phyloP scores from a whole-genome alignment of 176 grass and related monocot species.

The Phoenix dactylifera region DNA sequence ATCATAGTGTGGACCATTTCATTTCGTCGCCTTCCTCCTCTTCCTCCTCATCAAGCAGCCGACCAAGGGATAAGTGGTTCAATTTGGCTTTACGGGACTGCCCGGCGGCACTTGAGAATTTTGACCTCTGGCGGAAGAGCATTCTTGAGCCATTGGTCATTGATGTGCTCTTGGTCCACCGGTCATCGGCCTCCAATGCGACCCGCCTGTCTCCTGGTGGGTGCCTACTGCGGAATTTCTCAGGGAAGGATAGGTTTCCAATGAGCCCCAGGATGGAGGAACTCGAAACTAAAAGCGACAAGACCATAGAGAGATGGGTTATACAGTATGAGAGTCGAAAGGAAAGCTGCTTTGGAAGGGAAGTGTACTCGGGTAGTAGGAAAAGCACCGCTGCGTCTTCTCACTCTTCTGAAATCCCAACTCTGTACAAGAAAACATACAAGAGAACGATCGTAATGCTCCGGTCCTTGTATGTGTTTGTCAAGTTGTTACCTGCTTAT shows the following conservation, averaged over 20 bases:
- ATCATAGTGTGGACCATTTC: slow-evolving; percentile 26
- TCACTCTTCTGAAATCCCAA: slow-evolving; percentile 21
- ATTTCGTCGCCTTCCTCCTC: slow-evolving; percentile 21
- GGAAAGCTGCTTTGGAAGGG: slow-evolving; percentile 11
- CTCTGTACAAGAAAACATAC: slow-evolving; percentile 41
- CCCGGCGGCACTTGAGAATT: slow-evolving; percentile 86
- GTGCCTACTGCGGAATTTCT: not conserved
- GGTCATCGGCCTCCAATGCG: not conserved
- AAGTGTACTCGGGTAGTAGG: slow-evolving; percentile 1
- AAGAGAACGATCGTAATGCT: slow-evolving; percentile 38
- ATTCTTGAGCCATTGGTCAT: slow-evolving; percentile 80
- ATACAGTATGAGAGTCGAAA: slow-evolving; percentile 62
- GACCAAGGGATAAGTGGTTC: slow-evolving; percentile 71
- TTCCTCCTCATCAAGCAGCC: slow-evolving; percentile 36
- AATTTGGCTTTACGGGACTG: slow-evolving; percentile 73
- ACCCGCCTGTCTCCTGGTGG: not conserved
- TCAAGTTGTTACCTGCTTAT: slow-evolving; percentile 79
- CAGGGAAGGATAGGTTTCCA: not conserved
- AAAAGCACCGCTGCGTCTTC: slow-evolving; percentile 26
- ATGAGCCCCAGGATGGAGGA: not conserved
- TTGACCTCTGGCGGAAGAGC: slow-evolving; percentile 82
- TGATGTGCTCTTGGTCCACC: slow-evolving; percentile 53
- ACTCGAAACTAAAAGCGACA: slow-evolving; percentile 8
- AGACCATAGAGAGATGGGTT: slow-evolving; percentile 83
- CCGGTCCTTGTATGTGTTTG: slow-evolving; percentile 62